phyloP scores from a whole-genome alignment of 768 basidiomycete species.

The Flagelloscypha sp. region DNA sequence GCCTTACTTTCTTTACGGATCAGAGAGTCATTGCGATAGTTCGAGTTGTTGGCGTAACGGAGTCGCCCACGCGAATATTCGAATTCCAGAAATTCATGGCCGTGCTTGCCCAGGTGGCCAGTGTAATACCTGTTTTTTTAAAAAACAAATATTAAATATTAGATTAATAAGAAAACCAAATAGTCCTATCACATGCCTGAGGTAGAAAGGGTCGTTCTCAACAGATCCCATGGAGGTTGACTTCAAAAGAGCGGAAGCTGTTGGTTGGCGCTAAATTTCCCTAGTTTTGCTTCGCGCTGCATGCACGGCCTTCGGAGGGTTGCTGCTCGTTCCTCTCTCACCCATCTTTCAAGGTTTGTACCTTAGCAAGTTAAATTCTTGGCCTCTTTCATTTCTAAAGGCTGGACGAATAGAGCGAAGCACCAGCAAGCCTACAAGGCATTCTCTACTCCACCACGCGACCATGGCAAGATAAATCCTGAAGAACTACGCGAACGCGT shows the following conservation, averaged over 20 bases:
- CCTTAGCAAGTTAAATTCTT: too few relatives aligned
- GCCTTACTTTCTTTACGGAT: constrained; percentile 97
- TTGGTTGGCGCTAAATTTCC: constrained; percentile 11
- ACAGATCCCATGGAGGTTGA: constrained; percentile 30
- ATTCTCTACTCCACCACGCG: too few relatives aligned
- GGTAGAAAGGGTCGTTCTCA: constrained; percentile 75
- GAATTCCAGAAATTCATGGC: constrained; percentile 97
- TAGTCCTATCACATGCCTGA: constrained; percentile 41
- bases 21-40: constrained; percentile 94
- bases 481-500: too few relatives aligned
- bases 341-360: too few relatives aligned
- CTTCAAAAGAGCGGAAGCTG: not conserved
- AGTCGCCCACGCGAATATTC: constrained; percentile 96
- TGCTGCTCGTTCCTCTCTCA: too few relatives aligned
- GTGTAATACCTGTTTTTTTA: constrained; percentile 59
- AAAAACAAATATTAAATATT: constrained; percentile 4
- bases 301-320: too few relatives aligned
- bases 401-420: too few relatives aligned
- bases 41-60: constrained; percentile 98
- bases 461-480: too few relatives aligned
- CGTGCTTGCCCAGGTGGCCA: constrained; percentile 97
- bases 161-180: constrained; percentile 2
- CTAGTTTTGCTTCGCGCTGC: constrained; percentile 19
- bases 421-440: too few relatives aligned
- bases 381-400: too few relatives aligned